Evolutionary conservation across 179 eudicot genomes (phyloP).

Genomic region (Beta lomatogona): DNA sequence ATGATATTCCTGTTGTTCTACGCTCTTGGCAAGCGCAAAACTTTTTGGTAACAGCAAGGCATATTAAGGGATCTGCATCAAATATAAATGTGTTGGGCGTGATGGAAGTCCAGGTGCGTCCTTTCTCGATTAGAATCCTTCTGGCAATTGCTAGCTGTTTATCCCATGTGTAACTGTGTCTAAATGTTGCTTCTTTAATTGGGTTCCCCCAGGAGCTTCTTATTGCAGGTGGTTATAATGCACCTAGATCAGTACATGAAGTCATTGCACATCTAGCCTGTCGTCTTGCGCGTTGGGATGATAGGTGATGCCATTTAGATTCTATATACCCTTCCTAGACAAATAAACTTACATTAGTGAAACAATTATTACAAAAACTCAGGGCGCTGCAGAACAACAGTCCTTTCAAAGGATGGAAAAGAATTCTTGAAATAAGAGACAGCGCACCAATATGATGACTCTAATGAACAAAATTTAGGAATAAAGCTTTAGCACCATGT

Average conservation of each 20-base stretch:
- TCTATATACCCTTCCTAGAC: not conserved
- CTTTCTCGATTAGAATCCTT: not conserved
- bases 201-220: constrained; percentile 59
- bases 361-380: not conserved
- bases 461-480: not conserved
- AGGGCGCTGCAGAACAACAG: not conserved
- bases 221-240: constrained; percentile 73
- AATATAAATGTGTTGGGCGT: constrained; percentile 79
- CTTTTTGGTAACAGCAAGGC: constrained; percentile 76
- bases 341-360: not conserved
- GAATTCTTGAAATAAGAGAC: not conserved
- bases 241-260: constrained; percentile 74
- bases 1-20: constrained; percentile 85
- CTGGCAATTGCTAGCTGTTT: not conserved
- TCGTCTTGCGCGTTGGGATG: constrained; percentile 98
- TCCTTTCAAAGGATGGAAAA: not conserved
- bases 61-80: constrained; percentile 76
- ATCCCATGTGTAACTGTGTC: not conserved
- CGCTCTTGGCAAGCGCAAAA: constrained; percentile 98
- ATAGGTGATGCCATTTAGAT: constrained; percentile 48
- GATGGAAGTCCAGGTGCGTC: constrained; percentile 80
- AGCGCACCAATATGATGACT: not conserved
- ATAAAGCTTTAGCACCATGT: not conserved
- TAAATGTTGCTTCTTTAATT: constrained; percentile 5
- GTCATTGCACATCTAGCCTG: constrained; percentile 78